Base-by-base conservation (phyloP, 2,329 filamentous ascomycete genomes). In the Claviceps sp. region DNA sequence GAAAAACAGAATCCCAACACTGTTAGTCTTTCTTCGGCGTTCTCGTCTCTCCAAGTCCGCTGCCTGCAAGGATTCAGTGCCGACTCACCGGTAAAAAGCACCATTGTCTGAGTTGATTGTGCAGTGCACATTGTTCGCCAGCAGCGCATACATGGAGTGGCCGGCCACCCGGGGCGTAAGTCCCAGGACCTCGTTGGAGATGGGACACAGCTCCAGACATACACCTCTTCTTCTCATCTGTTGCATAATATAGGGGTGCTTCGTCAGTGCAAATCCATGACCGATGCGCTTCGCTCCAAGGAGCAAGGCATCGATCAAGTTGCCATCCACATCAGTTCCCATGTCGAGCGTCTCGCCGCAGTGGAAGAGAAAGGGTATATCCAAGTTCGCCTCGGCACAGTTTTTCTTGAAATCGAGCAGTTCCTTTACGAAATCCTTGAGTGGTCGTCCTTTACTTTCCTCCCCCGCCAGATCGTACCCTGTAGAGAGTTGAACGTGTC, bases 71-170 rank as follows among this genome's bases (percentile, higher is more conserved):
- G 0, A 4, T 34, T 34, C 30, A 34, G 0, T 34, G 9, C 30
- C 30, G 30, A 59, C 71, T 58, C 62, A 85, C 82, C 75, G 74
- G 63, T 88, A 89, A 0, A 88, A 69, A 0, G 84, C 84, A 6
- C 84, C 84, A 56, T 89, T 89, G 60, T 89, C 85, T 22, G 82
- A 85, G 60, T 81, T 88, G 42, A 89, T 70, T 0, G 84, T 85
- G 66, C 85, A 89, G 48, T 84, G 82, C 48, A 89, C 76, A 40
- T 84, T 79, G 51, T 84, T 81, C n/a, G 84, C 84, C 51, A 89
- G 70, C 24, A 89, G 69, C 55, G 75, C 72, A 41, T 87, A 86
- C 62, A 84, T 78, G 16, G 81, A 68, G 59, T 89, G 85, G 13
- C 84, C 81, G 40, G 76, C 74, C 52, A 82, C 75, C 46, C 78